Evolutionary conservation across 148 eudicot genomes (phyloP).

Genomic region (Polygonum maritimum): DNA sequence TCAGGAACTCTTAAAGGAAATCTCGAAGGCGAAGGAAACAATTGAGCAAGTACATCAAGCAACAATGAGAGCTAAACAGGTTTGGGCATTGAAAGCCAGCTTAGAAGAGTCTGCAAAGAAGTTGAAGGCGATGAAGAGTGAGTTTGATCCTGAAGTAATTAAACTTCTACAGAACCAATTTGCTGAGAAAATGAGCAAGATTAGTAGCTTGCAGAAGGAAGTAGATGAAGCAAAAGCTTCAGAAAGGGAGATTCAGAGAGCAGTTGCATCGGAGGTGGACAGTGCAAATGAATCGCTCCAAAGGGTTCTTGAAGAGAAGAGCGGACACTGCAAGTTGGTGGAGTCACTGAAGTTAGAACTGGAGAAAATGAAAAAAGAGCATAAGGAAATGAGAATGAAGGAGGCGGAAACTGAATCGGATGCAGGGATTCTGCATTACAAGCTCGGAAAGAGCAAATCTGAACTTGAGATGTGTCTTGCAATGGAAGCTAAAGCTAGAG

Average conservation of each 20-base stretch:
- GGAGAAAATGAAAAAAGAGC: slow-evolving; percentile 54
- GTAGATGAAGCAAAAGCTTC: slow-evolving; percentile 29
- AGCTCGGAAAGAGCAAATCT: slow-evolving; percentile 41
- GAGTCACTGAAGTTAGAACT: slow-evolving; percentile 62
- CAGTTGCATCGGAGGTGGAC: slow-evolving; percentile 34
- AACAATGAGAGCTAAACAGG: slow-evolving; percentile 34
- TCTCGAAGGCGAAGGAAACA: slow-evolving; percentile 29
- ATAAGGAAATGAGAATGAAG: slow-evolving; percentile 48
- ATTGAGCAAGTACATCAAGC: slow-evolving; percentile 40
- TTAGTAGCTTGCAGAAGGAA: slow-evolving; percentile 36
- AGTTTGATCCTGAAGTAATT: slow-evolving; percentile 27
- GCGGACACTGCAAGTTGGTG: slow-evolving; percentile 39
- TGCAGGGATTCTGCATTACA: slow-evolving; percentile 42
- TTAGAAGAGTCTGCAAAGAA: slow-evolving; percentile 43
- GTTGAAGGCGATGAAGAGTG: slow-evolving; percentile 35
- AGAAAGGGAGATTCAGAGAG: slow-evolving; percentile 34
- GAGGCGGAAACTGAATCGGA: slow-evolving; percentile 50
- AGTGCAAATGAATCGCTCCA: slow-evolving; percentile 53
- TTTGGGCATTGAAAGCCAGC: slow-evolving; percentile 28
- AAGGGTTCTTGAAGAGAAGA: slow-evolving; percentile 48
- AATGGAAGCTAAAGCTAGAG: slow-evolving; percentile 38
- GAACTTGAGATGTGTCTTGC: slow-evolving; percentile 43
- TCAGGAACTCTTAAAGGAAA: slow-evolving; percentile 35
- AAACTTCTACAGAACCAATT: slow-evolving; percentile 40
- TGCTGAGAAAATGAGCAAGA: slow-evolving; percentile 31